Evolutionary conservation across 352 stramenopile genomes (phyloP).

Genomic region (Phytophthora pinifolia): DNA sequence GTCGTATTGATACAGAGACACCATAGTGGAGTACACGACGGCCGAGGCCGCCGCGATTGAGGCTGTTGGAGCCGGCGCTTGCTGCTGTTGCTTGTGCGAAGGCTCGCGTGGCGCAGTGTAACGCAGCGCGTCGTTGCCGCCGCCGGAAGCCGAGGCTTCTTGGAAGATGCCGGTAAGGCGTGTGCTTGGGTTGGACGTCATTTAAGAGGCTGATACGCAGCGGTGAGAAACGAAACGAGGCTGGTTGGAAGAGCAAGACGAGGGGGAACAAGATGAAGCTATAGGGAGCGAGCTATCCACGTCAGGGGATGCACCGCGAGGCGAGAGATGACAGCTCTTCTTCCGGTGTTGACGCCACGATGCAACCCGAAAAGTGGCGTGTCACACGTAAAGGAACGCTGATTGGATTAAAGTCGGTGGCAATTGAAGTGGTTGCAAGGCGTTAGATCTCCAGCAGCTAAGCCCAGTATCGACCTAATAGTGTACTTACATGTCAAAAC

Average conservation of each 20-base stretch:
- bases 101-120: constrained; percentile 73
- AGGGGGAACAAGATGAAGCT: constrained; percentile 6
- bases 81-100: constrained; percentile 30
- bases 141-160: constrained; percentile 22
- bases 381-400: constrained; percentile 18
- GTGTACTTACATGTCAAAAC: no score
- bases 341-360: constrained; percentile 13
- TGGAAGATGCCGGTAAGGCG: constrained; percentile 67
- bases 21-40: constrained; percentile 68
- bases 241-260: neutral
- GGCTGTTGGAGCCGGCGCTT: constrained; percentile 20
- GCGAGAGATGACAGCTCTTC: constrained; percentile 9
- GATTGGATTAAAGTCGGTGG: constrained; percentile 5
- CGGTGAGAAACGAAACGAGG: neutral
- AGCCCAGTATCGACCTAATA: no score
- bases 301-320: neutral
- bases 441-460: no score
- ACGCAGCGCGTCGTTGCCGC: constrained; percentile 64
- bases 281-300: neutral
- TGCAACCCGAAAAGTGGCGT: constrained; percentile 22
- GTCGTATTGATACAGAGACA: constrained; percentile 82
- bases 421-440: no score
- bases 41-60: constrained; percentile 24
- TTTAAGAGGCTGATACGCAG: constrained; percentile 13
- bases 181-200: constrained; percentile 46